Conservation (phyloP, 2,329 filamentous ascomycete genomes). For the Aspergillus proliferans region DNA sequence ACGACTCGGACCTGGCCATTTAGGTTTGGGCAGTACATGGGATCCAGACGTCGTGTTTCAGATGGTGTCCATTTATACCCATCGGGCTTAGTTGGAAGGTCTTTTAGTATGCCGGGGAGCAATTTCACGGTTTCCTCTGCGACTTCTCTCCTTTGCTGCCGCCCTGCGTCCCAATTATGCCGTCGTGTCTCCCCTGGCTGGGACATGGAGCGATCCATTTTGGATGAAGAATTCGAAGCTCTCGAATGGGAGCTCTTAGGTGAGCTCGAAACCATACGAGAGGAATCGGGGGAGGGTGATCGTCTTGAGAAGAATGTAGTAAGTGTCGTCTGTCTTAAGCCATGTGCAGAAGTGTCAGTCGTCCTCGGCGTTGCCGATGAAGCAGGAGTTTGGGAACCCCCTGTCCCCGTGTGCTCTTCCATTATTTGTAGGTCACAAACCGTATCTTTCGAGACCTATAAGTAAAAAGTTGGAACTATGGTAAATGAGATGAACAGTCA, state of each 20-base stretch:
- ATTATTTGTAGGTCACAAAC: background rate
- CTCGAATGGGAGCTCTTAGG: background rate
- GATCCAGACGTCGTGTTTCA: background rate
- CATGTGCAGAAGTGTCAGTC: background rate
- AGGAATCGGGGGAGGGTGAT: background rate
- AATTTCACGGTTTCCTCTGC: conserved; percentile 45
- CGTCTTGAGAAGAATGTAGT: background rate
- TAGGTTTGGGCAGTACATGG: background rate
- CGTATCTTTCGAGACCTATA: no score
- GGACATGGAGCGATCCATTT: background rate
- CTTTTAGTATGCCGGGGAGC: conserved; percentile 38
- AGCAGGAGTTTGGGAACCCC: background rate
- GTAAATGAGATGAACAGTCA: no score
- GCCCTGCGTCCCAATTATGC: background rate
- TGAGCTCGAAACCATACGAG: background rate
- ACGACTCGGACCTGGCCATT: conserved; percentile 36
- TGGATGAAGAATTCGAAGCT: background rate
- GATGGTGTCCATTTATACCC: background rate
- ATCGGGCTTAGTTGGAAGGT: background rate
- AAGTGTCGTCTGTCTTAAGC: conserved; percentile 1
- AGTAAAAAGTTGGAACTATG: no score
- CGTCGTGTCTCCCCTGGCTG: background rate
- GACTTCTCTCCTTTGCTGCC: conserved; percentile 14
- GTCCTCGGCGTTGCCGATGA: background rate
- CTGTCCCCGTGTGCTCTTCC: background rate